These are phyloP conservation scores for Lophiostoma macrostomum DNA, from an alignment of 495 filamentous ascomycete species.

Conservation along the genomic window DNA sequence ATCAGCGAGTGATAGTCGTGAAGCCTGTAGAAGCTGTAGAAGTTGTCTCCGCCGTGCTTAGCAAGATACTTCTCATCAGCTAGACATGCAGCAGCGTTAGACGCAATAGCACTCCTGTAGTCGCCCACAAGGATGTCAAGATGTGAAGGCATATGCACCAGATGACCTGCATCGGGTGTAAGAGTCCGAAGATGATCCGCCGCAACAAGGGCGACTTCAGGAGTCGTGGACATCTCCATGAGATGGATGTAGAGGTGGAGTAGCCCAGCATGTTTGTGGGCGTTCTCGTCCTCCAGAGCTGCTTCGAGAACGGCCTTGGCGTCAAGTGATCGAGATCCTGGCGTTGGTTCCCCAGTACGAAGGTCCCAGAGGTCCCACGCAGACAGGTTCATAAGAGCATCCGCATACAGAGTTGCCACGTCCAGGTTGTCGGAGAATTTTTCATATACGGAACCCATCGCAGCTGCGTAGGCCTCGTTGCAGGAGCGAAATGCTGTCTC, in stretches of 20 bases:
- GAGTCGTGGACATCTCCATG: constrained; percentile 67
- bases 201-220: constrained; percentile 54
- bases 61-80: constrained; percentile 60
- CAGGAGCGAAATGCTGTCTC: constrained; percentile 48
- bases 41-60: constrained; percentile 52
- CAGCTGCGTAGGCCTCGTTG: constrained; percentile 58
- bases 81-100: constrained; percentile 61
- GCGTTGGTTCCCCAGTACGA: constrained; percentile 52
- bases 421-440: constrained; percentile 57
- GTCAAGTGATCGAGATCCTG: constrained; percentile 55
- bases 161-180: constrained; percentile 64
- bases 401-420: constrained; percentile 59
- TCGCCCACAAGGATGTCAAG: constrained; percentile 66
- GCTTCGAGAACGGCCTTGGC: constrained; percentile 54
- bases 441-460: constrained; percentile 57
- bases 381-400: constrained; percentile 66
- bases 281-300: constrained; percentile 43
- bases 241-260: constrained; percentile 70
- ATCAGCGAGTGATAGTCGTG: constrained; percentile 68
- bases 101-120: constrained; percentile 57
- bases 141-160: constrained; percentile 72
- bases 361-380: constrained; percentile 68
- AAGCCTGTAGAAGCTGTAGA: constrained; percentile 65
- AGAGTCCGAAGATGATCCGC: constrained; percentile 60
- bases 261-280: constrained; percentile 55